Conservation (phyloP, 2,329 filamentous ascomycete species). For the Beauveria medogensis region DNA sequence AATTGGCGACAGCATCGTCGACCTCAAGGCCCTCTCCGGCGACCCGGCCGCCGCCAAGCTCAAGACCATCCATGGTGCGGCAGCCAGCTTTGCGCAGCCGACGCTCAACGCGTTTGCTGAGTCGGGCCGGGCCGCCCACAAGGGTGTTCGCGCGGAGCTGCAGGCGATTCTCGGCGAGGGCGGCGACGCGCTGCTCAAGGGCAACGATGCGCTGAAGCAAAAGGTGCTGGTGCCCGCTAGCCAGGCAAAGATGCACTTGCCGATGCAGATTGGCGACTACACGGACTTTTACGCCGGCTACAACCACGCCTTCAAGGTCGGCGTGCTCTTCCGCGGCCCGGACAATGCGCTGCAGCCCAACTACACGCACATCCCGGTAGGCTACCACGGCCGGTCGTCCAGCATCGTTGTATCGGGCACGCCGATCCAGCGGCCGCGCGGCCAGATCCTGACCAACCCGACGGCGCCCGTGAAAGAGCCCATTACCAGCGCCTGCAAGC, state of each 20-base stretch:
- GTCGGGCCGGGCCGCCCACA: conserved; percentile 60
- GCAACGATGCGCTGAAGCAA: conserved; percentile 26
- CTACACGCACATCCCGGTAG: conserved; percentile 72
- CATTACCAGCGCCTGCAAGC: conserved; percentile 50
- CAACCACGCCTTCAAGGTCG: conserved; percentile 66
- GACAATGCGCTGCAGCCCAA: conserved; percentile 71
- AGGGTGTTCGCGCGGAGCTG: conserved; percentile 62
- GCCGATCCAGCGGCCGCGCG: conserved; percentile 61
- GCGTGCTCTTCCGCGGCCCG: conserved; percentile 64
- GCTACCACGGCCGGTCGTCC: conserved; percentile 71
- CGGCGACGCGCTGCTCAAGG: conserved; percentile 35
- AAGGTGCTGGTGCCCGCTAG: conserved; percentile 21
- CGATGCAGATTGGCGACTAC: conserved; percentile 73
- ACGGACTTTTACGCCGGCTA: conserved; percentile 78
- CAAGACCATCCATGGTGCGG: conserved; percentile 25
- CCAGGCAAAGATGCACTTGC: conserved; percentile 59
- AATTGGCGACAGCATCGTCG: conserved; percentile 60
- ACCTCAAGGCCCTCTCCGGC: conserved; percentile 35
- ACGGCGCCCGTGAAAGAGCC: conserved; percentile 45
- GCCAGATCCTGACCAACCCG: conserved; percentile 53
- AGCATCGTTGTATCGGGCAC: conserved; percentile 70
- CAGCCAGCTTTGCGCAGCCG: conserved; percentile 29
- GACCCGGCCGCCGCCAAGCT: conserved; percentile 2
- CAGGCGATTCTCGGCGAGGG: conserved; percentile 47
- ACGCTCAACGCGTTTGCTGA: conserved; percentile 65